Conservation (phyloP, 257 asterid genomes). For the Leonotis leonurus region DNA sequence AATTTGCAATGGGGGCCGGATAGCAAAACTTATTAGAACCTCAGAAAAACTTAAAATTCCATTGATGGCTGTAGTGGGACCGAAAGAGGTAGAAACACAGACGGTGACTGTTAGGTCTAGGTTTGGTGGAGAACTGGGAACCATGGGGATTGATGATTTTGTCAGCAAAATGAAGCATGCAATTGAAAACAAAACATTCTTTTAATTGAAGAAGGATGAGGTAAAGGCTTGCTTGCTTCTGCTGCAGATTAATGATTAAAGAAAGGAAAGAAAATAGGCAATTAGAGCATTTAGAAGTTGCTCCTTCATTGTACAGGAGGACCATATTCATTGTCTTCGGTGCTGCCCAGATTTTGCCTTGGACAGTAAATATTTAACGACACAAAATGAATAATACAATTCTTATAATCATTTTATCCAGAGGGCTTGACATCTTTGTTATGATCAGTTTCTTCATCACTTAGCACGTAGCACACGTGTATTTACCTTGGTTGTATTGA, state of each 20-base stretch:
- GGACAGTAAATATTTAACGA: neutral
- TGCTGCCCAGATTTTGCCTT: neutral
- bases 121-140: conserved; percentile 76
- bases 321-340: neutral
- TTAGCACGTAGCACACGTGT: no score
- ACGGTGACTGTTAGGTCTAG: conserved; percentile 77
- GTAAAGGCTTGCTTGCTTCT: neutral
- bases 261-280: neutral
- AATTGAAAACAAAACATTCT: conserved; percentile 46
- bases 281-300: neutral
- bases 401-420: no score
- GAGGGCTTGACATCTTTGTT: neutral
- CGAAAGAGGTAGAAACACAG: conserved; percentile 63
- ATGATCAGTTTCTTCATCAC: no score
- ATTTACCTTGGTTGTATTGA: neutral
- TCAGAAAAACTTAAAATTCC: conserved; percentile 87
- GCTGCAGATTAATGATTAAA: neutral
- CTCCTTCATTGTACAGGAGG: neutral
- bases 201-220: conserved; percentile 15
- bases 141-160: conserved; percentile 65
- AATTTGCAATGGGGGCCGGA: conserved; percentile 72
- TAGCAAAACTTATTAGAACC: conserved; percentile 77
- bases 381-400: neutral
- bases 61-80: conserved; percentile 90
- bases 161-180: conserved; percentile 45